Evolutionary conservation across 2,329 filamentous ascomycete species (phyloP).

Genomic region (Penicillium rolfsii): DNA sequence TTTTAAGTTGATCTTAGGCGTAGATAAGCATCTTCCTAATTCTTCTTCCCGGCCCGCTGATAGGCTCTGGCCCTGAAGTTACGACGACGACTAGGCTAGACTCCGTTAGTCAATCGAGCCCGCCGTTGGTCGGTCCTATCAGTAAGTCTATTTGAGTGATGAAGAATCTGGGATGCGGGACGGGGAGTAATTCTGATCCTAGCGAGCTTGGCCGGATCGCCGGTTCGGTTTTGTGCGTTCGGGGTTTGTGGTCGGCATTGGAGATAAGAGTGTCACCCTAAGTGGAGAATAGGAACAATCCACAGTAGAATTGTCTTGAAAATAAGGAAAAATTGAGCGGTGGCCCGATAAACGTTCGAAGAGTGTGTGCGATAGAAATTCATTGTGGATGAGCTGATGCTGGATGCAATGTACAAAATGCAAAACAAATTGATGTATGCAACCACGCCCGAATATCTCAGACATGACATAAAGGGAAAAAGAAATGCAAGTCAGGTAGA

Average conservation of each 20-base stretch:
- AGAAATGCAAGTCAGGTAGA: background rate
- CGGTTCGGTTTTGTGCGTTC: background rate
- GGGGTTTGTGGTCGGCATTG: background rate
- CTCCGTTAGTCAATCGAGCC: background rate
- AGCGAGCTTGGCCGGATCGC: background rate
- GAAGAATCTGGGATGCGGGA: background rate
- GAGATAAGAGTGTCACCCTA: background rate
- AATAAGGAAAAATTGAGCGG: background rate
- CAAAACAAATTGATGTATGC: background rate
- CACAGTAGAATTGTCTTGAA: background rate
- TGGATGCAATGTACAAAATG: constrained; percentile 23
- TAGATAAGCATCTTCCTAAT: constrained; percentile 9
- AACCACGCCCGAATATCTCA: background rate
- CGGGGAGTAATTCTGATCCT: background rate
- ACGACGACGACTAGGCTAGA: too few species aligned
- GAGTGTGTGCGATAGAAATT: background rate
- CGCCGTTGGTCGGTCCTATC: background rate
- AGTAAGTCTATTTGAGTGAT: background rate
- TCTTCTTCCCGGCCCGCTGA: background rate
- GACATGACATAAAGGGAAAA: constrained; percentile 3
- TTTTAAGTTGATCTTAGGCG: constrained; percentile 13
- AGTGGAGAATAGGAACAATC: background rate
- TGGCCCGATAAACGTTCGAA: background rate
- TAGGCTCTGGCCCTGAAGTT: background rate
- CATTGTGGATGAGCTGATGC: constrained; percentile 12